phyloP scores from a whole-genome alignment of 75 land plant species.

The Sequoia sempervirens region DNA sequence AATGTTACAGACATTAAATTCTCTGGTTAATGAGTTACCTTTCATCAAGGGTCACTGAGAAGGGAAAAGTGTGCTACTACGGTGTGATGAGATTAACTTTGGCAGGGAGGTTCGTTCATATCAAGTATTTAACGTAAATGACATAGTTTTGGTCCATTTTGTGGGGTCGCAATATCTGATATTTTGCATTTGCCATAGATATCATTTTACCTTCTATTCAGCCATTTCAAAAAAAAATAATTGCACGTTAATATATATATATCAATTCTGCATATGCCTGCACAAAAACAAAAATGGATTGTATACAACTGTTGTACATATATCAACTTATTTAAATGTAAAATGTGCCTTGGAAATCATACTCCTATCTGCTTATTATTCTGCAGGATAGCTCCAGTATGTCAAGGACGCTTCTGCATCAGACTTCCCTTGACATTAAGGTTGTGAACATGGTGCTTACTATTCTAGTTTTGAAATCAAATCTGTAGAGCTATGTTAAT shows the following conservation, averaged over 20 bases:
- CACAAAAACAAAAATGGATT: background rate
- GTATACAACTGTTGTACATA: background rate
- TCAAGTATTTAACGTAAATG: background rate
- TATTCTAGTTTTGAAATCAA: background rate
- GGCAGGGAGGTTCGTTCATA: background rate
- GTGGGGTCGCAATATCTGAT: background rate
- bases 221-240: background rate
- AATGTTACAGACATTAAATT: background rate
- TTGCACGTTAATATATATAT: background rate
- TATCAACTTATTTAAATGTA: background rate
- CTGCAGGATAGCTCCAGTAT: background rate
- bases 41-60: background rate
- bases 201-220: background rate
- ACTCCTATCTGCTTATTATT: background rate
- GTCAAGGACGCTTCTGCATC: background rate
- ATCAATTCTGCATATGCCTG: background rate
- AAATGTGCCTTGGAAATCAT: background rate
- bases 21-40: background rate
- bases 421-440: background rate
- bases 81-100: background rate
- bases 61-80: background rate
- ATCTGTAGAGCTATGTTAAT: background rate
- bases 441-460: background rate
- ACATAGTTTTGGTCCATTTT: background rate
- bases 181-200: background rate